Evolutionary conservation across 2,329 filamentous ascomycete species (phyloP), one percentile per base, ranked within the genome.

Genomic region (Verticillium klebahnii): DNA sequence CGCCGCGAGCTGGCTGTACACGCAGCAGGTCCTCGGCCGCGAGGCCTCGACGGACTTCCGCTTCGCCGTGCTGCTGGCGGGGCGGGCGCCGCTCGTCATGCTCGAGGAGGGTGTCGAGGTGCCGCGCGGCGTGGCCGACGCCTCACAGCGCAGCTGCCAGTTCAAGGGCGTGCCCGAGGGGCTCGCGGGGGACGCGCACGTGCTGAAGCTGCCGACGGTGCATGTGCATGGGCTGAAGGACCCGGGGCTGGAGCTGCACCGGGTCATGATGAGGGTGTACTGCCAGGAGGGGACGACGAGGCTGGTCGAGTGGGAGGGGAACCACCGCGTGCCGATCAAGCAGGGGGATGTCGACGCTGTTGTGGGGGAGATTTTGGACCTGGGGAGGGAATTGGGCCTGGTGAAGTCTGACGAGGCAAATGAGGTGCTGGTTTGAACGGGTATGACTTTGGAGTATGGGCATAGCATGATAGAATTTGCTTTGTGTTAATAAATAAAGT

Each of bases 271-370:
- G 58, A 72, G 83, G 9, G 73, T 83, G 59, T 92, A 88, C 71
- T 90, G 86, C 69, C 78, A 85, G 58, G 69, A 77, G 11, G 80
- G 78, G 0, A 84, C 76, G 2, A 76, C 82, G 6, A 80, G 74
- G 45, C 64, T 92, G 56, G 72, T 93, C 1, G 88, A 92, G 72
- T 93, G 90, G 91, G 83, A 91, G 62, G 90, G 89, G 0, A 82
- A 80, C 1, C 91, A 94, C 71, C 77, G 90, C 6, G 78, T 94
- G 57, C 89, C 90, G 2, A 81, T 93, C 63, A 90, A 89, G 77
- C 78, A 75, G 25, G 75, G 73, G 34, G 90, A 93, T 72, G 88
- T 93, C 3, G 78, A 84, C 57, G 77, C 73, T 11, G 76, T 90
- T 12, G 77, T 83, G 12, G 73, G 77, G 12, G 78, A 80, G 57